Evolutionary conservation across 139 green algal genomes (phyloP).

Genomic region (Chloropicon primus): DNA sequence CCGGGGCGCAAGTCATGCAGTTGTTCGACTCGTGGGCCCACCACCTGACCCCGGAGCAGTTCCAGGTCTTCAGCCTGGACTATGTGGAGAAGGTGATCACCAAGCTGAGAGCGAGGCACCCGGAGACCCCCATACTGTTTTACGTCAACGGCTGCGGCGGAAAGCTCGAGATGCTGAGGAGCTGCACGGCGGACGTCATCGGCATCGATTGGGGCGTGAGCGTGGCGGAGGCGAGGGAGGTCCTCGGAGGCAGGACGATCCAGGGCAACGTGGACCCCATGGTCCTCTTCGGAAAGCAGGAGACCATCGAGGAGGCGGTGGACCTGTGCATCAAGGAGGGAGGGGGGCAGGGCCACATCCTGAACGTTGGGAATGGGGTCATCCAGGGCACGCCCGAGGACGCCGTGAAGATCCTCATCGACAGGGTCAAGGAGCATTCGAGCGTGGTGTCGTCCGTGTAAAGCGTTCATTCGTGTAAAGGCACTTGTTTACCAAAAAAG

Average conservation of each 20-base stretch:
- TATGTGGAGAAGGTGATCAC: conserved; percentile 76
- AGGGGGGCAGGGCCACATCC: conserved; percentile 61
- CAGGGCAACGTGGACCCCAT: conserved; percentile 89
- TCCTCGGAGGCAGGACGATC: conserved; percentile 31
- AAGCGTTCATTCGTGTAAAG: no score
- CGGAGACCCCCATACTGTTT: conserved; percentile 84
- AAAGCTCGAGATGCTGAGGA: conserved; percentile 48
- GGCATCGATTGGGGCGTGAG: conserved; percentile 74
- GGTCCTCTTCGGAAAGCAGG: conserved; percentile 72
- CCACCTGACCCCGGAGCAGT: conserved; percentile 80
- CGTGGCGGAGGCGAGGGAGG: conserved; percentile 49
- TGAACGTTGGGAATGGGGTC: conserved; percentile 92
- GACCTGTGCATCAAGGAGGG: conserved; percentile 33
- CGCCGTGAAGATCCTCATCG: conserved; percentile 71
- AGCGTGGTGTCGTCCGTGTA: not conserved
- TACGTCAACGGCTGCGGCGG: conserved; percentile 89
- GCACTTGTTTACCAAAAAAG: no score
- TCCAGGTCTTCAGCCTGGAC: conserved; percentile 78
- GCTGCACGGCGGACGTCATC: conserved; percentile 62
- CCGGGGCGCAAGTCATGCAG: conserved; percentile 82
- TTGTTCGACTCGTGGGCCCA: conserved; percentile 97
- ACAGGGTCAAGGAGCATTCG: conserved; percentile 18
- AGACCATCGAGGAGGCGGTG: conserved; percentile 47
- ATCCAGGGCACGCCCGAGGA: conserved; percentile 79
- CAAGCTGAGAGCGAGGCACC: conserved; percentile 49